Conservation (phyloP, 768 basidiomycete species). For the Goffeauzyma gilvescens region DNA sequence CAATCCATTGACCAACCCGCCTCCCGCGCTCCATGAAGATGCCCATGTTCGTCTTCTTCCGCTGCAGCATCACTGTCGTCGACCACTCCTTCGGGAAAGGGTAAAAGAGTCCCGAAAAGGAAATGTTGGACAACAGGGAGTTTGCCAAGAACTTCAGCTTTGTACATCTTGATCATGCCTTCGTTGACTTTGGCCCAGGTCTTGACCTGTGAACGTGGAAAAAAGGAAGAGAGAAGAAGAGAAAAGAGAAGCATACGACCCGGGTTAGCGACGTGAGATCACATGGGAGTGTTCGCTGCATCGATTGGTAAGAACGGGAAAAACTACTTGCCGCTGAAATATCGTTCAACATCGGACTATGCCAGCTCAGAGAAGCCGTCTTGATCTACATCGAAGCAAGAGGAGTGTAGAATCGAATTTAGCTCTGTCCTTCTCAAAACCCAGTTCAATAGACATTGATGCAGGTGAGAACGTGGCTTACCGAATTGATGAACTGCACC, state of each 20-base stretch:
- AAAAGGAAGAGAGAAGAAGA: background rate
- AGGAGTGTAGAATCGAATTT: background rate
- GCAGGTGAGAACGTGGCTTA: no score
- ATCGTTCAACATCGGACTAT: constrained; percentile 96
- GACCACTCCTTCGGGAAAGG: constrained; percentile 24
- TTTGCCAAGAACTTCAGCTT: constrained; percentile 81
- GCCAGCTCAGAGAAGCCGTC: constrained; percentile 86
- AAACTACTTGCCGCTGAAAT: constrained; percentile 54
- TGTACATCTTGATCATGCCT: constrained; percentile 97
- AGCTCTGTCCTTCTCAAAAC: background rate
- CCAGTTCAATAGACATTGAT: background rate
- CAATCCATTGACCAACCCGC: constrained; percentile 31
- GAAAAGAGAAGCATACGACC: constrained; percentile 1
- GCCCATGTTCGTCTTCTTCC: constrained; percentile 14
- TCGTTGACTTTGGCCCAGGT: constrained; percentile 85
- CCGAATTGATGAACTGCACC: constrained; percentile 87
- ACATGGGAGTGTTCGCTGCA: background rate
- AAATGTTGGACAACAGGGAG: constrained; percentile 94
- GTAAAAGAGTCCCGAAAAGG: constrained; percentile 64
- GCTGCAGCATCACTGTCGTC: constrained; percentile 13
- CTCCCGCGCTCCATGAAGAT: constrained; percentile 23
- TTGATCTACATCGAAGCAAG: constrained; percentile 46
- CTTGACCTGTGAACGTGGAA: constrained; percentile 24
- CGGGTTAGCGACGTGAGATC: no score
- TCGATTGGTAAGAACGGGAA: background rate